phyloP scores from a whole-genome alignment of 2,329 filamentous ascomycete genomes.

The Alternaria hordeiaustralica region DNA sequence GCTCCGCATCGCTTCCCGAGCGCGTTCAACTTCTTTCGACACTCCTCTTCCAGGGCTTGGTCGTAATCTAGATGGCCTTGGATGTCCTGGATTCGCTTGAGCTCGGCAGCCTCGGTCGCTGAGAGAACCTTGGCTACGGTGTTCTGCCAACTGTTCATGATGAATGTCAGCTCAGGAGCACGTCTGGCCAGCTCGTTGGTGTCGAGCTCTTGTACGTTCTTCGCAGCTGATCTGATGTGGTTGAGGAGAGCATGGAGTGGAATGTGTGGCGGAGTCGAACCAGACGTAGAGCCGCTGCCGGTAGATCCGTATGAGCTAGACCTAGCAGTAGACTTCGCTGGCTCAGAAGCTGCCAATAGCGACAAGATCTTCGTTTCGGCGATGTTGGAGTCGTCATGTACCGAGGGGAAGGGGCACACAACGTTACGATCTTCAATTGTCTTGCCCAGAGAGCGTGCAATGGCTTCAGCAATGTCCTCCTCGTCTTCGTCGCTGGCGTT shows the following conservation, averaged over 20 bases:
- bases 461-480: slow-evolving; percentile 8
- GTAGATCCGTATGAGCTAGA: neutral
- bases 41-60: neutral
- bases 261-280: neutral
- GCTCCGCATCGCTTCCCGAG: neutral
- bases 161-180: neutral
- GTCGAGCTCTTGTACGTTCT: neutral
- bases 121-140: neutral
- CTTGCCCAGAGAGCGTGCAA: slow-evolving; percentile 5
- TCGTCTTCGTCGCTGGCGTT: neutral
- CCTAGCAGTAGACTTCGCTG: neutral
- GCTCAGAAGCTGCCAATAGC: neutral
- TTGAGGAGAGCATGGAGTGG: neutral
- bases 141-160: neutral
- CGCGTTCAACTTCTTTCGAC: neutral
- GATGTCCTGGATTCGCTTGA: neutral
- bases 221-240: neutral
- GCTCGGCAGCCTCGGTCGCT: slow-evolving; percentile 1
- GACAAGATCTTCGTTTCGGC: neutral
- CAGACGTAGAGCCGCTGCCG: slow-evolving; percentile 2
- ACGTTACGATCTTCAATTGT: neutral
- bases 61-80: slow-evolving; percentile 6
- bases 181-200: neutral
- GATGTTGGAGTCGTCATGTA: neutral
- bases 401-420: neutral